Evolutionary conservation across 225 moss, liverwort and hornwort species (phyloP), one percentile per base, ranked within the genome.

Genomic region (Pseudoscleropodium purum): DNA sequence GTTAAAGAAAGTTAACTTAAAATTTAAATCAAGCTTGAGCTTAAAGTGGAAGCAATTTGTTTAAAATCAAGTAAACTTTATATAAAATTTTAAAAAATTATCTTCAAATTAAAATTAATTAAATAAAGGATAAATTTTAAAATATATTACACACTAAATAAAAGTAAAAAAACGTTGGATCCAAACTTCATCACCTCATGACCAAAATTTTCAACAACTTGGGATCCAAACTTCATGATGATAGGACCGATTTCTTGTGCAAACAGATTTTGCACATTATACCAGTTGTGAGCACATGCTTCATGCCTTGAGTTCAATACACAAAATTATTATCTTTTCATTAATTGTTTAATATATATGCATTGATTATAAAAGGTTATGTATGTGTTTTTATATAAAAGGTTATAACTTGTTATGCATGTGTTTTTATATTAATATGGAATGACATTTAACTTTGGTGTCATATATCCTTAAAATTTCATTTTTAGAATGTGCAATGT

Each of bases 191-290:
- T 15, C 8, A 17, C 33, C 18, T n/a, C 24, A 68, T 15, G 33
- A 17, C 65, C 7, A 54, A 54, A 54, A 54, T n/a, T 54, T 54
- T 54, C 8, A 52, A 52, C 52, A 66, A 23, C n/a, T 69, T n/a
- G 0, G 2, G n/a, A 25, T 1, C 5, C 2, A 41, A 8, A 72
- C 15, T 41, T 41, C 2, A 41, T 0, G 5, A 72, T 15, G 5
- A 41, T 15, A 1, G 3, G 9, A 14, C 1, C 1, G 5, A 9
- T 41, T 26, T 72, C 3, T 0, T 2, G 1, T 41, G 2, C 26
- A 41, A 15, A 72, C 5, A 26, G 9, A 72, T 4, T 39, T 70
- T 39, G 25, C 5, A 14, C 24, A 39, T 14, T 0, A 25, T 2
- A 70, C 8, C 1, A 41, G 1, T 26, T 26, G 3, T 41, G 8